Base-by-base conservation (phyloP, 768 basidiomycete genomes). In the Daedaleopsis sinensis region DNA sequence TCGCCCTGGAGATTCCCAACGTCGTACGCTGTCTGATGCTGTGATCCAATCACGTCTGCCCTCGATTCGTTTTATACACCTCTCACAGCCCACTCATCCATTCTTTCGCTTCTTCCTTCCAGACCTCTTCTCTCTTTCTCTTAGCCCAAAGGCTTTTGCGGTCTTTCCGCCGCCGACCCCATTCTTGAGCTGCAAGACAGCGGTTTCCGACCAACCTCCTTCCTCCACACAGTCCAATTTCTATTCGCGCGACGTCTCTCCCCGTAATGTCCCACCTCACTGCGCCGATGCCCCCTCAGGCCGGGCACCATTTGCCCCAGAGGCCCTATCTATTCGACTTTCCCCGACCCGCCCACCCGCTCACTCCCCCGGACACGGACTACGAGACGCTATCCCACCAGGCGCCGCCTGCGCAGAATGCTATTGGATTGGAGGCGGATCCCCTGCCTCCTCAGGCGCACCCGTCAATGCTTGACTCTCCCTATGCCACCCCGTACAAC, bases 251-350 rank as follows among this genome's bases (percentile, higher is more conserved):
- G 36, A 39, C 55, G 51, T 47, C 57, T 49, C 43, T 46, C 24
- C 10, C 32, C 59, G 42, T 61, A 57, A 82, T 84, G 81, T 78
- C 80, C 66, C 77, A 72, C 61, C 68, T 78, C n/a, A 75, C 78
- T 24, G 71, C 73, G 21, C 77, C 77, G 8, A 55, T 58, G 57
- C 61, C 48, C 35, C 52, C 44, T 21, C 19, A 19, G 52, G 23
- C 51, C 19, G 62, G 62, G 19, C 65, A 71, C 55, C 68, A 62
- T 19, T 21, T 46, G 15, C 44, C 80, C 63, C 76, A 80, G 65
- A 83, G 79, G 67, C 77, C 79, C 15, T 74, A 78, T 11, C 75
- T 79, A 15, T 80, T 79, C 68, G 74, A 81, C 49, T 59, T 83
- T 32, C 68, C 67, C 78, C 72, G 80, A 76, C 51, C 74, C 67